phyloP scores from a whole-genome alignment of 345 rosid species.

The Salix exigua region DNA sequence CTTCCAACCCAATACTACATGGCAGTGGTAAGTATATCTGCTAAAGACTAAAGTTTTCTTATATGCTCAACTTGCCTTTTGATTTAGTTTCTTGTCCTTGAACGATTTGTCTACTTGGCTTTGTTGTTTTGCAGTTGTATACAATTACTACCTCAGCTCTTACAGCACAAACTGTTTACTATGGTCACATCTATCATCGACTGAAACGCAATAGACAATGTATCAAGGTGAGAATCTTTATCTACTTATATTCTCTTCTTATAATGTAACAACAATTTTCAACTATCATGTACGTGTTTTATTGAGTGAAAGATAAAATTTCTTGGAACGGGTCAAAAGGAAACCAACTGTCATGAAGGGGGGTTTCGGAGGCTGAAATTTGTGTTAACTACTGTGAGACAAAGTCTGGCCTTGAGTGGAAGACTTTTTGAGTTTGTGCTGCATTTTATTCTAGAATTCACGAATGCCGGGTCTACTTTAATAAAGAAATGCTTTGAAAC shows the following conservation, averaged over 20 bases:
- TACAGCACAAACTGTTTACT: slow-evolving; percentile 56
- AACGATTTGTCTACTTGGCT: neutral
- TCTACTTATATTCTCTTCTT: neutral
- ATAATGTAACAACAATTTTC: neutral
- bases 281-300: neutral
- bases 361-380: neutral
- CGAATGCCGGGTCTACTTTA: neutral
- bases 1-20: slow-evolving; percentile 82
- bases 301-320: neutral
- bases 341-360: neutral
- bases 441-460: neutral
- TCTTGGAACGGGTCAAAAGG: neutral
- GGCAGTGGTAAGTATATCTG: slow-evolving; percentile 53
- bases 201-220: slow-evolving; percentile 28
- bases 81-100: neutral
- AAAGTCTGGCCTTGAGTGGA: neutral
- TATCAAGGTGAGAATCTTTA: slow-evolving; percentile 35
- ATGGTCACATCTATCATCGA: slow-evolving; percentile 56
- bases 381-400: neutral
- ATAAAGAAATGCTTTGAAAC: neutral
- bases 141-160: slow-evolving; percentile 55
- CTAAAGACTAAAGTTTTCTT: neutral
- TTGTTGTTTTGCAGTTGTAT: slow-evolving; percentile 49
- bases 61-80: neutral
- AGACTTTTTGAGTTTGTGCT: neutral